Evolutionary conservation across 1,284 basidiomycete genomes (phyloP).

Genomic region (Naganishia sp.): DNA sequence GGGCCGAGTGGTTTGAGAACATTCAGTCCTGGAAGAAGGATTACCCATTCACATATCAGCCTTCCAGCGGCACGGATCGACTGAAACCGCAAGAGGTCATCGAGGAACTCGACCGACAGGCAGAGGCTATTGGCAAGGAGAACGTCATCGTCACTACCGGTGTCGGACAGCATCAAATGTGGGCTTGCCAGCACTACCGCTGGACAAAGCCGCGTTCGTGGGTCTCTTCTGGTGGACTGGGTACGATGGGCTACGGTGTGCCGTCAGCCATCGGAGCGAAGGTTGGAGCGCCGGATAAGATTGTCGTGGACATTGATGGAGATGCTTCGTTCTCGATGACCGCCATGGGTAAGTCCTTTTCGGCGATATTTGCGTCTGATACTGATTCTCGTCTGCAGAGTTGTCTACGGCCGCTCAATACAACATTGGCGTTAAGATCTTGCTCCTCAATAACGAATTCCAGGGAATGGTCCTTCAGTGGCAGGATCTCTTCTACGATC

Average conservation of each 20-base stretch:
- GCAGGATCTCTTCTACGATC: slow-evolving; percentile 98
- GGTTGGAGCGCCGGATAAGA: slow-evolving; percentile 90
- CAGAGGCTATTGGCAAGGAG: slow-evolving; percentile 67
- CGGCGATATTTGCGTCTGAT: no score
- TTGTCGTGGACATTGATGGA: slow-evolving; percentile 93
- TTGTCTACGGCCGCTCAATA: slow-evolving; percentile 88
- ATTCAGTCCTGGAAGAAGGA: slow-evolving; percentile 81
- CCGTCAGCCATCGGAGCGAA: slow-evolving; percentile 94
- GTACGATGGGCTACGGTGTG: slow-evolving; percentile 97
- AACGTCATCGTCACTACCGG: slow-evolving; percentile 88
- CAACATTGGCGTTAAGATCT: slow-evolving; percentile 85
- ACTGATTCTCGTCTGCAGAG: slow-evolving; percentile 51
- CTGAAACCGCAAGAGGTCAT: slow-evolving; percentile 98
- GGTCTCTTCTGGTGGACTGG: slow-evolving; percentile 95
- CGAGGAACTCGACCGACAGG: slow-evolving; percentile 81
- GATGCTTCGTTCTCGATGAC: slow-evolving; percentile 99
- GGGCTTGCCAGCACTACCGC: slow-evolving; percentile 92
- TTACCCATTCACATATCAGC: slow-evolving; percentile 87
- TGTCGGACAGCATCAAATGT: slow-evolving; percentile 99
- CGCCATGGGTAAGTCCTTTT: slow-evolving; percentile 68
- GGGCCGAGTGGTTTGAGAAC: slow-evolving; percentile 77
- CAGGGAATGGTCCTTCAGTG: slow-evolving; percentile 99
- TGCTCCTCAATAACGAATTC: slow-evolving; percentile 90
- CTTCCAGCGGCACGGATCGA: slow-evolving; percentile 64
- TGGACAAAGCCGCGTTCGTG: slow-evolving; percentile 85